Base-by-base conservation (phyloP, 257 asterid genomes). In the Misopates orontium region DNA sequence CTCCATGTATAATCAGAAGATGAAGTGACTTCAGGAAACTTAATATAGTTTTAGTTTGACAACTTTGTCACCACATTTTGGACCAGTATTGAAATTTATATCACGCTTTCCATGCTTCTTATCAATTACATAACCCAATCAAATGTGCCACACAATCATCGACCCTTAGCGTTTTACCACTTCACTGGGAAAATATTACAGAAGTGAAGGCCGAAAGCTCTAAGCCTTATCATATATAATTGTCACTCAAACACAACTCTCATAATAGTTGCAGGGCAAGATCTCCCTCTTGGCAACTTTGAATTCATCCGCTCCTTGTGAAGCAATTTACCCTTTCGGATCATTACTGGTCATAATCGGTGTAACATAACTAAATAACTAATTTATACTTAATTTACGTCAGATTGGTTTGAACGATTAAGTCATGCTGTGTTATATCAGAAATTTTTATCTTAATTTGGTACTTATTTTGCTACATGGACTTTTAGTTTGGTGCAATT, bases 401-500 rank as follows among this genome's bases (percentile, higher is more conserved):
- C 45, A 58, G n/a, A 54, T 62, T 55, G 10, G 19, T 39, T 18
- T 58, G 13, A 25, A 28, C 36, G 3, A 28, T 28, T 28, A 28
- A 28, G 39, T 50, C 73, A 18, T 25, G 36, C 68, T 69, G 31
- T 60, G 50, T 60, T 45, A 49, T 13, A n/a, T 44, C 42, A 19
- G 44, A 21, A 28, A 15, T 13, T 28, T n/a, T 54, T 60, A 53
- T 62, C 47, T 41, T 67, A 41, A 47, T 22, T 16, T 75, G 64
- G 19, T 42, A 23, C 14, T 45, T 66, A 76, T 47, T 68, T 57
- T 20, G 9, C 59, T 67, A 39, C 12, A 5, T 59, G 28, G 51
- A 11, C 67, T 71, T 36, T 63, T 83, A 94, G 98, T 94, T 90
- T 83, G 95, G 81, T 81, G 87, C 83, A 67, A 69, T 78, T 63